These are phyloP conservation scores for Apocynum venetum DNA, from an alignment of 257 asterid species.

Conservation along the genomic window DNA sequence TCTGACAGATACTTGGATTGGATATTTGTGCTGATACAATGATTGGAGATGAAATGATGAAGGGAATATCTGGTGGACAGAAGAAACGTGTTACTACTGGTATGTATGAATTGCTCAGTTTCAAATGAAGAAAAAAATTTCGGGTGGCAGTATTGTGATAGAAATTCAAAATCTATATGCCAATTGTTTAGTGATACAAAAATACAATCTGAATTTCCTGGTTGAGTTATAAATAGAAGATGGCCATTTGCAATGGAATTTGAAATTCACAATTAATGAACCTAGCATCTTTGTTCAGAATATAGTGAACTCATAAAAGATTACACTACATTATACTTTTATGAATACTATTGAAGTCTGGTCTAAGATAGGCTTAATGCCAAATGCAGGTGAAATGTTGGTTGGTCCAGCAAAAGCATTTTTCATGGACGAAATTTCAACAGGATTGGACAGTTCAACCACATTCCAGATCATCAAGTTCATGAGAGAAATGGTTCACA, in stretches of 20 bases:
- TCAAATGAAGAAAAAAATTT: no score
- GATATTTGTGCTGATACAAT: conserved; percentile 79
- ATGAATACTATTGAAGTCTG: neutral
- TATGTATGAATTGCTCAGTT: conserved; percentile 17
- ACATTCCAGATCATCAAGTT: conserved; percentile 74
- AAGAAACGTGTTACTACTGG: conserved; percentile 90
- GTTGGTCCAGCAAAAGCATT: conserved; percentile 86
- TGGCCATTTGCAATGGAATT: no score
- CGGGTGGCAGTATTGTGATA: no score
- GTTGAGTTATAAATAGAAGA: no score
- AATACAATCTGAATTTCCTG: no score
- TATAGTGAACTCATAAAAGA: neutral
- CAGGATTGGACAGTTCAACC: conserved; percentile 83
- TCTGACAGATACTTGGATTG: conserved; percentile 71
- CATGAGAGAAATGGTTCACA: conserved; percentile 84
- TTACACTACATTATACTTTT: neutral
- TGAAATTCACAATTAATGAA: no score
- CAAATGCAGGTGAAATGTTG: neutral
- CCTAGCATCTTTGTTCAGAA: no score
- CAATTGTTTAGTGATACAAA: no score
- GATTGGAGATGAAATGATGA: conserved; percentile 89
- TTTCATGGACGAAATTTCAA: conserved; percentile 90
- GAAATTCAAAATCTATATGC: no score
- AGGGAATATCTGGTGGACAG: conserved; percentile 91
- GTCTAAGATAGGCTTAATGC: neutral